Evolutionary conservation across 2,329 filamentous ascomycete species (phyloP).

Genomic region (Verticillium klebahnii): DNA sequence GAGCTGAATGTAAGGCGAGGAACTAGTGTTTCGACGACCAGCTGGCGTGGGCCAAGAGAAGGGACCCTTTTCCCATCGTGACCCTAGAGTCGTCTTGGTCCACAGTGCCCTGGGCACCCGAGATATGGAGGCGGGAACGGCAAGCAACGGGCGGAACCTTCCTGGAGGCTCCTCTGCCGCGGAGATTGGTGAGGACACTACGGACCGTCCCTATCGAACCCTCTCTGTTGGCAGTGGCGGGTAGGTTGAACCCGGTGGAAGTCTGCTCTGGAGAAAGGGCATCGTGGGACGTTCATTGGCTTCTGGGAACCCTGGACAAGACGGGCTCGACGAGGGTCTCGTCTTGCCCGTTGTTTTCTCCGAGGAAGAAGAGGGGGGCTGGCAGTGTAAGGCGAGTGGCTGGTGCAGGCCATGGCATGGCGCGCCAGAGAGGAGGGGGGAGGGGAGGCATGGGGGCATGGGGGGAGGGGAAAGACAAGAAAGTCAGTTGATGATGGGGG

Average conservation of each 20-base stretch:
- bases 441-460: not conserved
- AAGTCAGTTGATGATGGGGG: slow-evolving; percentile 11
- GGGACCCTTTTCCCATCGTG: not conserved
- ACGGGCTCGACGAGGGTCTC: slow-evolving; percentile 4
- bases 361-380: slow-evolving; percentile 8
- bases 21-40: slow-evolving; percentile 5
- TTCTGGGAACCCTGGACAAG: slow-evolving; percentile 3
- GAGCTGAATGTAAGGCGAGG: slow-evolving; percentile 14
- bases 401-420: not conserved
- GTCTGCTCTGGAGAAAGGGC: not conserved
- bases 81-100: no score
- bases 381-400: slow-evolving; percentile 9
- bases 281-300: slow-evolving; percentile 6
- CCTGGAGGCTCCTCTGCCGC: not conserved
- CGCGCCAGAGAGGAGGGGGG: not conserved
- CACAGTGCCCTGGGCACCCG: not conserved
- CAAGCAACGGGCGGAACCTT: not conserved
- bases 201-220: slow-evolving; percentile 4
- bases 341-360: slow-evolving; percentile 8
- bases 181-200: not conserved
- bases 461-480: slow-evolving; percentile 4
- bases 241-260: not conserved
- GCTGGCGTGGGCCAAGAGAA: not conserved
- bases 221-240: not conserved
- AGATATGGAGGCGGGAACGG: not conserved